Base-by-base conservation (phyloP, 306 rosid genomes). In the Prunus padus region DNA sequence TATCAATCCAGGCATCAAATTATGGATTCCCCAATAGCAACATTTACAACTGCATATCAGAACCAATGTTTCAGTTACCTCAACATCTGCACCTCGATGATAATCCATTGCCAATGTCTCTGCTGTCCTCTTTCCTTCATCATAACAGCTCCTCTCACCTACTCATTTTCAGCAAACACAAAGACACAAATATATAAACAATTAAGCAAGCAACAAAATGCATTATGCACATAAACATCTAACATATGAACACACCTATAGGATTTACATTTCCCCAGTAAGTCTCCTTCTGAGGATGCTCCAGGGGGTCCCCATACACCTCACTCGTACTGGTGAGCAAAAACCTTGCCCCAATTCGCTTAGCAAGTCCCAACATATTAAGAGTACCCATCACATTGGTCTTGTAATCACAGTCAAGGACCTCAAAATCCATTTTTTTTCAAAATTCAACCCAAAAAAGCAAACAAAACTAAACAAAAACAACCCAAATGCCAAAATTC, bases 241-340 rank as follows among this genome's bases (percentile, higher is more conserved):
- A 19, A 74, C 52, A 77, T 47, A 9, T 18, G 47, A 63, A 76
- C 83, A 92, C 82, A 95, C 98, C 98, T 44, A 95, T 95, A 18
- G 97, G 98, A 84, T 95, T 95, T 15, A 95, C 98, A 88, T 95
- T 95, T 71, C 98, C 98, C 97, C 97, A 92, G 54, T 92, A 95
- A 42, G 97, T 95, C 82, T 95, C 98, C 80, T 89, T 92, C 86
- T 95, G 98, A 20, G 98, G 98, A 89, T 95, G 98, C 90, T 95
- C 93, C 67, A 95, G 82, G 0, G 98, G 98, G 80, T 95, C 98
- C 2, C 97, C 98, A 49, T 95, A 92, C 20, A 95, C 98, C 90
- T 95, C 98, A 80, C 97, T 95, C 2, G 98, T 95, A 77, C 98
- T 95, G 0, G 98, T 95, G 8, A 95, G 92, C 79, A 95, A 80